These are phyloP conservation scores for Macrolepiota fuliginosa DNA, from an alignment of 768 basidiomycete species.

Conservation along the genomic window DNA sequence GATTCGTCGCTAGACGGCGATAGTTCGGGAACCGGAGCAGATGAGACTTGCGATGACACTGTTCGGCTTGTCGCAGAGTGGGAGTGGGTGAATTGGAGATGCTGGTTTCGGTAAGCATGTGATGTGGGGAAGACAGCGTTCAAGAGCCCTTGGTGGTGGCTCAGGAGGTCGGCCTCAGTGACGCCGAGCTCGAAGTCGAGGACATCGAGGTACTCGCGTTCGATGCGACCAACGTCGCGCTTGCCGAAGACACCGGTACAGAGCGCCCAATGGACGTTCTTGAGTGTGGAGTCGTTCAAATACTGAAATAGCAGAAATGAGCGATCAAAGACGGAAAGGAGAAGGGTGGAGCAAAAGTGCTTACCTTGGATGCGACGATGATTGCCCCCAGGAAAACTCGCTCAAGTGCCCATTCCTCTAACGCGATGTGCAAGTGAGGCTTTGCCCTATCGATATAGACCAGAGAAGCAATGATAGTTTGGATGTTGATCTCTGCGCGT, in stretches of 20 bases:
- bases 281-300: slow-evolving; percentile 84
- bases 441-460: slow-evolving; percentile 78
- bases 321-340: slow-evolving; percentile 7
- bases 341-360: slow-evolving; percentile 17
- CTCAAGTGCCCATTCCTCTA: slow-evolving; percentile 86
- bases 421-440: slow-evolving; percentile 76
- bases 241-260: slow-evolving; percentile 82
- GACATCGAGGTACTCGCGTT: slow-evolving; percentile 79
- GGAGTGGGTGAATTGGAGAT: slow-evolving; percentile 21
- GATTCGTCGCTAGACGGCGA: slow-evolving; percentile 22
- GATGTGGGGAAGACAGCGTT: slow-evolving; percentile 19
- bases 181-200: slow-evolving; percentile 73
- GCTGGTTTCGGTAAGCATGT: slow-evolving; percentile 17
- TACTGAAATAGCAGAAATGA: slow-evolving; percentile 46
- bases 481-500: slow-evolving; percentile 70
- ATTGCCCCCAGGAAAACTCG: slow-evolving; percentile 90
- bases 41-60: not conserved
- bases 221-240: slow-evolving; percentile 77
- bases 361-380: slow-evolving; percentile 82
- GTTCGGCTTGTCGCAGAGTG: slow-evolving; percentile 19
- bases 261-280: slow-evolving; percentile 90
- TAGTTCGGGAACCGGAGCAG: slow-evolving; percentile 12
- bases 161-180: slow-evolving; percentile 61
- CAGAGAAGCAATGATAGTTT: slow-evolving; percentile 66
- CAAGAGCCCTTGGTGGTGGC: slow-evolving; percentile 41